phyloP scores from a whole-genome alignment of 2,329 filamentous ascomycete genomes.

The Aspergillus texensis region DNA sequence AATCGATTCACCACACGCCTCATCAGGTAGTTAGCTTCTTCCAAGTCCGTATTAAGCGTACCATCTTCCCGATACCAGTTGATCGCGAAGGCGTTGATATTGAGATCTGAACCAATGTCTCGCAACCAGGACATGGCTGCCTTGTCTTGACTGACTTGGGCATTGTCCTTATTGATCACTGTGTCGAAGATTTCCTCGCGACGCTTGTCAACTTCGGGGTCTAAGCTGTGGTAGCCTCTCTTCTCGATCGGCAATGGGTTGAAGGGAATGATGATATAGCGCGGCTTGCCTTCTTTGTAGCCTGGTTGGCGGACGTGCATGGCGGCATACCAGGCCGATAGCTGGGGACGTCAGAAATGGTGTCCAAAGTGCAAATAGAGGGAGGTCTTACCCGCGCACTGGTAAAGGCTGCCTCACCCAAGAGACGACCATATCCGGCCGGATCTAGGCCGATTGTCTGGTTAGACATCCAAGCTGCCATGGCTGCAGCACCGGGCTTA shows the following conservation, averaged over 20 bases:
- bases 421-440: constrained; percentile 46
- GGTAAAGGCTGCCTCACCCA: constrained; percentile 50
- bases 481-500: constrained; percentile 51
- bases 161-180: constrained; percentile 6
- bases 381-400: constrained; percentile 40
- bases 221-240: not conserved
- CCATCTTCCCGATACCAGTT: constrained; percentile 49
- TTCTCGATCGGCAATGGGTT: constrained; percentile 12
- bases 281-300: no score
- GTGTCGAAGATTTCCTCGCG: constrained; percentile 4
- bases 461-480: constrained; percentile 51
- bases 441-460: constrained; percentile 46
- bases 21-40: constrained; percentile 55
- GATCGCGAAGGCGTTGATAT: constrained; percentile 38
- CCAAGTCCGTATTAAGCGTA: constrained; percentile 46
- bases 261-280: constrained; percentile 14
- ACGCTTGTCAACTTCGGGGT: not conserved
- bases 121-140: constrained; percentile 45
- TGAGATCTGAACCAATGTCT: constrained; percentile 50
- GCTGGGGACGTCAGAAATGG: not conserved
- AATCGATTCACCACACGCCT: constrained; percentile 46
- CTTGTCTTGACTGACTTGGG: constrained; percentile 12
- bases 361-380: not conserved
- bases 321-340: not conserved
- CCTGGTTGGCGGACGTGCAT: not conserved